Percentiles rank a stretch among this genome's conserved stretches.
Conservation (phyloP, 371 early-diverging fungal genomes). For the Haplosporangium sp. region DNA sequence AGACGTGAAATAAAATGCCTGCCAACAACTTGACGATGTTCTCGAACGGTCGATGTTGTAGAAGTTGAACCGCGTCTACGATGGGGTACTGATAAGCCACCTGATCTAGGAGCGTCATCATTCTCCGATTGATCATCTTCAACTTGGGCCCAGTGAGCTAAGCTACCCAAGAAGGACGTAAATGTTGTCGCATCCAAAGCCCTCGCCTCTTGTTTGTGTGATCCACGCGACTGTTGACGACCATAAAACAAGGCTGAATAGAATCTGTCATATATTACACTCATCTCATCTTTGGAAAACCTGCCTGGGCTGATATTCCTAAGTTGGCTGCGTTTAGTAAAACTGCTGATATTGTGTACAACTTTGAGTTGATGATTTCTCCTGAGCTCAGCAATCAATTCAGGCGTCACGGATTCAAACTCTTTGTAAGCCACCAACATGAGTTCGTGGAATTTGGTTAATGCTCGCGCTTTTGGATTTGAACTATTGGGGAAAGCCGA, state of each 20-base stretch:
- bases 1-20: conserved; percentile 62
- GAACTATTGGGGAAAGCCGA: conserved; percentile 70
- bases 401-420: conserved; percentile 86
- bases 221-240: conserved; percentile 58
- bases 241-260: conserved; percentile 86
- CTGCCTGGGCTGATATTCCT: conserved; percentile 83
- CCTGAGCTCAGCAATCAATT: conserved; percentile 84
- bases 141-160: conserved; percentile 68
- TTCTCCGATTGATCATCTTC: conserved; percentile 51
- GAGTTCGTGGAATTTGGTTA: conserved; percentile 92
- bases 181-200: conserved; percentile 76
- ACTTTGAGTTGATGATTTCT: conserved; percentile 93
- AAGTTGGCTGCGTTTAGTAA: conserved; percentile 89
- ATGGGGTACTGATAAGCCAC: conserved; percentile 26
- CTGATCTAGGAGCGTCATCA: conserved; percentile 15
- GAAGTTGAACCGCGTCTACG: conserved; percentile 43
- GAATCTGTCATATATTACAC: conserved; percentile 90
- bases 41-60: conserved; percentile 40
- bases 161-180: conserved; percentile 66
- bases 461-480: conserved; percentile 67
- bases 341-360: conserved; percentile 94
- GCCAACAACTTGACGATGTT: conserved; percentile 56
- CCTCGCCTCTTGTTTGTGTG: conserved; percentile 43
- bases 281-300: conserved; percentile 88
- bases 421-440: conserved; percentile 93